Base-by-base conservation (phyloP, 768 basidiomycete genomes). In the Tubosaeta sp. region DNA sequence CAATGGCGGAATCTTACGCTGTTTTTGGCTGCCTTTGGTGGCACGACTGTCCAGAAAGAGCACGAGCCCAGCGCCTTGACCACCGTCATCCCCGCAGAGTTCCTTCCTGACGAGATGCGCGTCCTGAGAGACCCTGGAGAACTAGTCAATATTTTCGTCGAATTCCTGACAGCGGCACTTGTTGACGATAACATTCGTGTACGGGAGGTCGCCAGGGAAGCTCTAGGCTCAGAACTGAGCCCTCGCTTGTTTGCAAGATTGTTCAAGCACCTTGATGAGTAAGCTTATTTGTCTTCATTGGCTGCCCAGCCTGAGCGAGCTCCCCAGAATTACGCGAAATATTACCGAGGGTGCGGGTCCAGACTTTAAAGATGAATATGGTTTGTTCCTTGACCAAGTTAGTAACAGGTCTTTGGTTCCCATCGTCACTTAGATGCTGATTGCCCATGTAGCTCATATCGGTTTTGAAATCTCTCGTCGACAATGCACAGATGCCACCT, bases 1-100 rank as follows among this genome's bases (percentile, higher is more conserved):
- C 87, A 91, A 58, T 97, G 93, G 92, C 85, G 89, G 60, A 91
- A 94, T 63, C 71, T 91, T 12, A 85, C 88, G 0, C 70, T 91
- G 22, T 90, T 87, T 68, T 72, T 95, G 35, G 82, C 88, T 4
- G 80, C 88, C 0, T 76, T 85, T n/a, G 83, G 84, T 34, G 86
- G 86, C 5, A 73, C 80, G 6, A 86, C 86, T 55, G 70, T 82
- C 17, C 71, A 74, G 37, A 81, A 86, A 14, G 71, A 74, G 41
- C 74, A 78, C 31, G 74, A 83, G 38, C 67, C 77, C 32, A 67
- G 70, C n/a, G 72, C 76, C 22, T 69, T 90, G 22, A 71, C 76
- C 16, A 61, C 74, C 8, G 71, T 84, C 34, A 77, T 90, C 48
- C 81, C 86, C 0, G 53, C 71, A 1, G 72, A 79, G 51, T 73